Evolutionary conservation across 768 basidiomycete species (phyloP), one percentile per base, ranked within the genome.

Genomic region (Pulveroboletus sp.): DNA sequence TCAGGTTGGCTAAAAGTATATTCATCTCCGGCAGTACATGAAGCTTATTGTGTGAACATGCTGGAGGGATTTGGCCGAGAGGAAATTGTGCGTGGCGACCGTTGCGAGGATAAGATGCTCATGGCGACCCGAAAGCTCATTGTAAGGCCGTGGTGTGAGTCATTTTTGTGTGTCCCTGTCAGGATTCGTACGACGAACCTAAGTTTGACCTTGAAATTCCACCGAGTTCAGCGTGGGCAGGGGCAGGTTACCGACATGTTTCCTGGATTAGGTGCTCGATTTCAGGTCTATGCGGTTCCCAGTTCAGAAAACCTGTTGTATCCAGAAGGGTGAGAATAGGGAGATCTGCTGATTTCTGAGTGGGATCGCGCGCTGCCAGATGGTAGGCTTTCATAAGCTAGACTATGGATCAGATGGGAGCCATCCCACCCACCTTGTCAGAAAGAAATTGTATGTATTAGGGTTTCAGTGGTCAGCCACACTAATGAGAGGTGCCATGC

Each of bases 191-290:
- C 18, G 21, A 50, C 35, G 33, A 53, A 63, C 55, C 60, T 28
- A 46, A 31, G 14, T 8, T 36, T 35, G 21, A 60, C 47, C 54
- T 55, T 52, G 43, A 57, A 61, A 39, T 63, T 45, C 35, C 18
- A 26, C 30, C 30, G 30, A 31, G 8, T 9, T 31, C 30, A 18
- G n/a, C 42, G 43, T 50, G 21, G 21, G 21, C 21, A 21, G 21
- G 55, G 38, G 40, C 49, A 54, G 46, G 28, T 48, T 17, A 39
- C 47, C 27, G 28, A 43, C 36, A 46, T 30, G 39, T 12, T 56
- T 38, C 49, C 32, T 21, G 59, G 47, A 41, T 27, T 24, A 43
- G 40, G 39, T 14, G 6, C 15, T 43, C 39, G 6, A 18, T 39
- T 32, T 45, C 45, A 15, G 40, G 41, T 36, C 43, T 27, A 46